Percentiles rank a stretch among this genome's conserved stretches.
Conservation (phyloP, 768 basidiomycete species). For the Amanita thiersii region DNA sequence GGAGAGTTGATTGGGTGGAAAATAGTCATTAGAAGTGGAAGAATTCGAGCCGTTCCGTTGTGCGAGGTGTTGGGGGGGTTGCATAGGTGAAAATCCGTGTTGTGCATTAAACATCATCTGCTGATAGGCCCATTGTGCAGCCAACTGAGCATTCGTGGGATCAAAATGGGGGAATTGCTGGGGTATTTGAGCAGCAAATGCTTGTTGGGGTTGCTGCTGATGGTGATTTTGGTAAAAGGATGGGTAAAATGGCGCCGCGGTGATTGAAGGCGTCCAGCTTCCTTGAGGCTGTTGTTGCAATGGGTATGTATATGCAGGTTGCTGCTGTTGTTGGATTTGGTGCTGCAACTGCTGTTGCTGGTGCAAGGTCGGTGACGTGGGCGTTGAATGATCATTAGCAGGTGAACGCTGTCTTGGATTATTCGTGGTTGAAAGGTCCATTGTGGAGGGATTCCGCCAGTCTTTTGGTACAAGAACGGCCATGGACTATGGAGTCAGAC, state of each 20-base stretch:
- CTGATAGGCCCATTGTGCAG: slow-evolving; percentile 85
- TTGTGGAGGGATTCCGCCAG: slow-evolving; percentile 55
- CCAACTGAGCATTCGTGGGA: slow-evolving; percentile 65
- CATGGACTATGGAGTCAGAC: slow-evolving; percentile 42
- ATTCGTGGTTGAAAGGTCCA: slow-evolving; percentile 41
- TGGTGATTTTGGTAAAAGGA: slow-evolving; percentile 69
- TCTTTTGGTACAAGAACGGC: slow-evolving; percentile 73
- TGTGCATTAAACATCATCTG: slow-evolving; percentile 83
- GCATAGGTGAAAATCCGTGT: slow-evolving; percentile 37
- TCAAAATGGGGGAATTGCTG: slow-evolving; percentile 62
- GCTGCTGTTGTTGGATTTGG: slow-evolving; percentile 24
- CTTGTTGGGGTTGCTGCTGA: slow-evolving; percentile 44
- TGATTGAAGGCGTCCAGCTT: slow-evolving; percentile 59
- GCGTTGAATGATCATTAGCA: slow-evolving; percentile 34
- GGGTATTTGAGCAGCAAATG: slow-evolving; percentile 39
- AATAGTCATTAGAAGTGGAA: slow-evolving; percentile 41
- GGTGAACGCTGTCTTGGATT: slow-evolving; percentile 54
- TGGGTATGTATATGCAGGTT: slow-evolving; percentile 54
- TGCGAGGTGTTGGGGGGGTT: slow-evolving; percentile 34
- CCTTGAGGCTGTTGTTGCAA: slow-evolving; percentile 66
- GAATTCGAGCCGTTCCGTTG: slow-evolving; percentile 33
- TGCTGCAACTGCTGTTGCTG: slow-evolving; percentile 20
- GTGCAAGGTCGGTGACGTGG: slow-evolving; percentile 14
- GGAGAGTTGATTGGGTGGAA: slow-evolving; percentile 42
- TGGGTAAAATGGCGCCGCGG: slow-evolving; percentile 69